These are phyloP conservation scores for Hygrophorus russula DNA, from an alignment of 768 basidiomycete genomes.

Conservation along the genomic window DNA sequence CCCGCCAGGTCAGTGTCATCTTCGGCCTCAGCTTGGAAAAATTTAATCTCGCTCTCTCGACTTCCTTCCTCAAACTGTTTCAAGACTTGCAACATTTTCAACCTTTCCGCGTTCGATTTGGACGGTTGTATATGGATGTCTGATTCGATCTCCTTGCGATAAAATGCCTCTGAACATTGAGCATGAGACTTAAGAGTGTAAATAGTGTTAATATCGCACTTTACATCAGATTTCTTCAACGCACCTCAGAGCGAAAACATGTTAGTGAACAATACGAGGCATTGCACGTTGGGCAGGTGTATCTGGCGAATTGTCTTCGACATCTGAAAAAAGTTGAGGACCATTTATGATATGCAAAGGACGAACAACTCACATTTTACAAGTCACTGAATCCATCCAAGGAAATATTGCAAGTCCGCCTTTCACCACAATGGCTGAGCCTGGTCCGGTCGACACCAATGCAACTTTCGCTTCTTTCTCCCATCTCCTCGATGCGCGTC, in stretches of 20 bases:
- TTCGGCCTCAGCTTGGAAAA: constrained; percentile 20
- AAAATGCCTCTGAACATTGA: constrained; percentile 75
- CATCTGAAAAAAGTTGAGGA: constrained; percentile 37
- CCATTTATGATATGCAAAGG: background rate
- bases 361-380: constrained; percentile 30
- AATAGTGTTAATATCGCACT: constrained; percentile 1
- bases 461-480: constrained; percentile 52
- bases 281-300: constrained; percentile 78
- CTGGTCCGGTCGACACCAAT: constrained; percentile 34
- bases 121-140: constrained; percentile 49
- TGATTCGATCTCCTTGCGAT: constrained; percentile 58
- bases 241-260: constrained; percentile 69
- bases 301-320: constrained; percentile 62
- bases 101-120: constrained; percentile 44
- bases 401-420: too few relatives aligned
- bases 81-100: constrained; percentile 58
- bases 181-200: constrained; percentile 37
- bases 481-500: constrained; percentile 70
- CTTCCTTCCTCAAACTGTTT: constrained; percentile 62
- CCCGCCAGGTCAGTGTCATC: constrained; percentile 30
- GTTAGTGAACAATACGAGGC: constrained; percentile 67
- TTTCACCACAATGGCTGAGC: constrained; percentile 27
- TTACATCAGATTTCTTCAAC: constrained; percentile 11
- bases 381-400: constrained; percentile 20
- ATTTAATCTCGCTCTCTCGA: constrained; percentile 23